Percentiles rank a stretch among this genome's conserved stretches.
phyloP scores from a whole-genome alignment of 2,329 filamentous ascomycete genomes.

The Pseudocercospora ulei region DNA sequence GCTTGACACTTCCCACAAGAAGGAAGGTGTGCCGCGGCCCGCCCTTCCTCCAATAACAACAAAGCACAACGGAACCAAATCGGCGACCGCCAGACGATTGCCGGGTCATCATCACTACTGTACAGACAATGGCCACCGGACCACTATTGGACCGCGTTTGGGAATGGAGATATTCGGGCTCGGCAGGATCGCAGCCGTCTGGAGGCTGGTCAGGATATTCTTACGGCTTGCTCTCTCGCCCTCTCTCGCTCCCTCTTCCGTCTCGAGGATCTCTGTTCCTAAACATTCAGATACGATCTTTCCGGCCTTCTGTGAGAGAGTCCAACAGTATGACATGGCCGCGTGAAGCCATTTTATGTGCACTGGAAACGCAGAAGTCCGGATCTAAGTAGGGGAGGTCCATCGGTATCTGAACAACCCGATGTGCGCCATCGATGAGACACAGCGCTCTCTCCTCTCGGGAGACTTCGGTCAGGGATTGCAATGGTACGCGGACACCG shows the following conservation, averaged over 20 bases:
- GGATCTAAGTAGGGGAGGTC: constrained; percentile 58
- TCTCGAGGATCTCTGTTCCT: constrained; percentile 63
- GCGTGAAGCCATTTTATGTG: constrained; percentile 77
- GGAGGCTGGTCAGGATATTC: no score
- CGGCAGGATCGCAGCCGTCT: no score
- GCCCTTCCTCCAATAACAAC: no score
- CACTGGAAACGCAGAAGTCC: constrained; percentile 81
- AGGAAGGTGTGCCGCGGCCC: no score
- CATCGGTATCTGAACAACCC: constrained; percentile 65
- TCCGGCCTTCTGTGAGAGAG: constrained; percentile 56
- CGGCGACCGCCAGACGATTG: no score
- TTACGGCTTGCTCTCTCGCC: neutral
- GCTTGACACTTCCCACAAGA: no score
- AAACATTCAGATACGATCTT: constrained; percentile 52
- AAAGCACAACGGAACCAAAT: no score
- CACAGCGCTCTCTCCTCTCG: constrained; percentile 58
- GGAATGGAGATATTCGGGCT: no score
- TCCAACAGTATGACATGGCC: constrained; percentile 55
- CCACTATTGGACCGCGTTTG: no score
- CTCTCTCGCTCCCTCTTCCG: constrained; percentile 43
- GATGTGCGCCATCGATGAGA: constrained; percentile 75
- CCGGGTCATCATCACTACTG: no score
- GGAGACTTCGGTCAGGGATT: constrained; percentile 55
- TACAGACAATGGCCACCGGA: no score
- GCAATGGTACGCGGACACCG: constrained; percentile 69